These are phyloP conservation scores for Aspergillus niger DNA, from an alignment of 2,329 filamentous ascomycete genomes.

Conservation along the genomic window DNA sequence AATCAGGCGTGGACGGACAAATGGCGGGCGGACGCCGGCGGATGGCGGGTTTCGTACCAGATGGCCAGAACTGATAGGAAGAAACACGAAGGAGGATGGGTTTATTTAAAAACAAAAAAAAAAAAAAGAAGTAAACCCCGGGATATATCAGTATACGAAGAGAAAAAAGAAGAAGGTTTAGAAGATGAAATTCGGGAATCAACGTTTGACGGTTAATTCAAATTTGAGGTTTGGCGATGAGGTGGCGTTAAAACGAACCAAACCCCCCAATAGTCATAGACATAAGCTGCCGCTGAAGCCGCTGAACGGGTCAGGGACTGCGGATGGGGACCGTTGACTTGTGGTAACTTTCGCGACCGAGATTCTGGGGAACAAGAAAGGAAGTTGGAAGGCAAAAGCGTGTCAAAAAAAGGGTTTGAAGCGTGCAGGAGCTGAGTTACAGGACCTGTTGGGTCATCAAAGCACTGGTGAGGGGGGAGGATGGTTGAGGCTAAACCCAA, in stretches of 20 bases:
- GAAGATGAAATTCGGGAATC: background rate
- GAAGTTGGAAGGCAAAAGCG: background rate
- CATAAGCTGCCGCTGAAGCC: slow-evolving; percentile 25
- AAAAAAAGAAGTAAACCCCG: background rate
- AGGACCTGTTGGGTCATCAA: background rate
- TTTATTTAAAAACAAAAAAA: background rate
- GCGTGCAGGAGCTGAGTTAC: background rate
- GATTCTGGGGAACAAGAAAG: background rate
- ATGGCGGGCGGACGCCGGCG: slow-evolving; percentile 16
- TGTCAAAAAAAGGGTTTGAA: background rate
- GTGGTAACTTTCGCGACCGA: slow-evolving; percentile 1
- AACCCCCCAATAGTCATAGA: slow-evolving; percentile 17
- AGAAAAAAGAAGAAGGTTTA: background rate
- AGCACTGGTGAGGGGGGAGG: background rate
- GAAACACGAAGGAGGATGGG: background rate
- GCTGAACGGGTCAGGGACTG: slow-evolving; percentile 16
- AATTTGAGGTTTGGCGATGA: background rate
- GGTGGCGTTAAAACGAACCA: slow-evolving; percentile 20
- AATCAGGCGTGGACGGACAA: slow-evolving; percentile 16
- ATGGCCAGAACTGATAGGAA: background rate
- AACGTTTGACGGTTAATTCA: background rate
- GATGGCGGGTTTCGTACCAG: slow-evolving; percentile 14
- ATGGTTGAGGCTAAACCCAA: background rate
- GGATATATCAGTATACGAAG: background rate
- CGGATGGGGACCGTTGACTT: background rate